Conservation (phyloP, 2,329 filamentous ascomycete species). For the Stemphylium lycopersici region DNA sequence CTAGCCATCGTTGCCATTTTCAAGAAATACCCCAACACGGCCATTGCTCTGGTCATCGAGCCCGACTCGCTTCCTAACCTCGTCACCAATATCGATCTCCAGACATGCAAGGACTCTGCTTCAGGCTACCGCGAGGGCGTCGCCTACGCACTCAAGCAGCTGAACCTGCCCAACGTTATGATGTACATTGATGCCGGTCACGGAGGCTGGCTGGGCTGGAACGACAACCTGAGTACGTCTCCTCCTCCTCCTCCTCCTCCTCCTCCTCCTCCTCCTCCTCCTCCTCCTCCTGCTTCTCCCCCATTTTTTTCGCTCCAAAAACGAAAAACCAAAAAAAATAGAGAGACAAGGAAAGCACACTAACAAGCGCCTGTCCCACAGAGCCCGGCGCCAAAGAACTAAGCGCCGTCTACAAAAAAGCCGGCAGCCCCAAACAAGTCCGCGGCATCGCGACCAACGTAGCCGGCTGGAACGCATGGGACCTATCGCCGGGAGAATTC, state of each 20-base stretch:
- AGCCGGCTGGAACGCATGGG: slow-evolving; percentile 64
- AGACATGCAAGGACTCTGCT: slow-evolving; percentile 63
- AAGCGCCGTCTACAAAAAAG: slow-evolving; percentile 55
- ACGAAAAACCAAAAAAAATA: neutral
- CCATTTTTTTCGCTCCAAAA: neutral
- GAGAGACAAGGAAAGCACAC: too few species aligned
- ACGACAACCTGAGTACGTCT: slow-evolving; percentile 59
- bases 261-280: too few species aligned
- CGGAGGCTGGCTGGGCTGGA: slow-evolving; percentile 70
- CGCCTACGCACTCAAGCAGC: slow-evolving; percentile 62
- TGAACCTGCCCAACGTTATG: slow-evolving; percentile 67
- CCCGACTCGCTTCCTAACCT: slow-evolving; percentile 69
- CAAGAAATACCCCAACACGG: slow-evolving; percentile 59
- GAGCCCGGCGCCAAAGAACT: slow-evolving; percentile 59
- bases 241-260: too few species aligned
- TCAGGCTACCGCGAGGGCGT: slow-evolving; percentile 64
- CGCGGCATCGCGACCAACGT: slow-evolving; percentile 64
- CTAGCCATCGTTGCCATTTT: slow-evolving; percentile 59
- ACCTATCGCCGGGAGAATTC: slow-evolving; percentile 50
- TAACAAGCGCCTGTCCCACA: slow-evolving; percentile 18
- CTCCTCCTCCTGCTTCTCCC: too few species aligned
- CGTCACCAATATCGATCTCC: slow-evolving; percentile 64
- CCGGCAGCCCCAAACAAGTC: slow-evolving; percentile 56
- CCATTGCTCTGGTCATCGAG: slow-evolving; percentile 56
- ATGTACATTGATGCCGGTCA: slow-evolving; percentile 71